Evolutionary conservation across 768 basidiomycete species (phyloP).

Genomic region (Russula olivacea): DNA sequence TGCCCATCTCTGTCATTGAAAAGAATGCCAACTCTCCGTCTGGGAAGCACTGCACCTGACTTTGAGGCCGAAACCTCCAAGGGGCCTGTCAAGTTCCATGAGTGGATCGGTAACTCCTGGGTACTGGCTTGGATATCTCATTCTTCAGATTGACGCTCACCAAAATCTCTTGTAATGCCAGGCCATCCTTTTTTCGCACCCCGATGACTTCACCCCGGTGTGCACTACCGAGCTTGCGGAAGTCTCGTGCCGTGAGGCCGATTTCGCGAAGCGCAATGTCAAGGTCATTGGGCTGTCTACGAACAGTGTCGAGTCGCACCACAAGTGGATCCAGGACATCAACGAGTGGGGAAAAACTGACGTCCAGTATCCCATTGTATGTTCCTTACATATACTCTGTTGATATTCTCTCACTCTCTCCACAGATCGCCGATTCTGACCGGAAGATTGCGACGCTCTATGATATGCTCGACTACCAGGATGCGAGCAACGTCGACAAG

Average conservation of each 20-base stretch:
- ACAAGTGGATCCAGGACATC: constrained; percentile 86
- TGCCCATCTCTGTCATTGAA: background rate
- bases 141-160: background rate
- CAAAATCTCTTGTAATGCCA: constrained; percentile 28
- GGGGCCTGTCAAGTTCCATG: constrained; percentile 87
- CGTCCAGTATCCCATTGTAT: constrained; percentile 88
- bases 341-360: constrained; percentile 76
- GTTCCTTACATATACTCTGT: constrained; percentile 26
- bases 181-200: constrained; percentile 92
- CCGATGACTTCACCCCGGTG: constrained; percentile 87
- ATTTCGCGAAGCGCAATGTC: constrained; percentile 83
- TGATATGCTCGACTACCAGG: constrained; percentile 96
- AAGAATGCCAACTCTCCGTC: constrained; percentile 51
- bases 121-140: constrained; percentile 32
- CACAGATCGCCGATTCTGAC: constrained; percentile 85
- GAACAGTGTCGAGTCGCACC: constrained; percentile 80
- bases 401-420: background rate
- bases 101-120: constrained; percentile 89
- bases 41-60: constrained; percentile 85
- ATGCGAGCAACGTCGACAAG: constrained; percentile 79
- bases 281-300: constrained; percentile 94
- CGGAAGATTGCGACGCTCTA: constrained; percentile 80
- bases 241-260: constrained; percentile 78
- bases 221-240: constrained; percentile 98
- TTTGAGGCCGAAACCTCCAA: constrained; percentile 86